Evolutionary conservation across 768 basidiomycete species (phyloP).

Genomic region (Lactifluus echinatus): DNA sequence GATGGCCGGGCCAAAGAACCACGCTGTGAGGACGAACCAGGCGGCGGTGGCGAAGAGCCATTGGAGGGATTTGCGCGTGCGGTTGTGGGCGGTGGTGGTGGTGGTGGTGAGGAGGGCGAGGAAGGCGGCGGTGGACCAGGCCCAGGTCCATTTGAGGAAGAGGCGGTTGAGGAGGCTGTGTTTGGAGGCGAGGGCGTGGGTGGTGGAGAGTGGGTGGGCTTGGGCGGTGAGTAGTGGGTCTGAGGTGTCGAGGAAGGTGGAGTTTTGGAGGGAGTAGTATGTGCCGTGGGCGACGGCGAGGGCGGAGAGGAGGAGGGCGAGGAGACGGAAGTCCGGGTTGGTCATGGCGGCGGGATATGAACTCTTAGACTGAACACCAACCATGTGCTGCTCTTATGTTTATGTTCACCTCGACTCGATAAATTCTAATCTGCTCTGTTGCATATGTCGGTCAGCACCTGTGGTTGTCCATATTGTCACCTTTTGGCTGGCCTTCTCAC

Average conservation of each 20-base stretch:
- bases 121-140: conserved; percentile 73
- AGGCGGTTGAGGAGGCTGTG: conserved; percentile 70
- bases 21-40: conserved; percentile 71
- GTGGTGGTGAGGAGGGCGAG: conserved; percentile 47
- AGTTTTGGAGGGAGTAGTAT: conserved; percentile 49
- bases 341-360: too few species aligned
- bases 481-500: background rate
- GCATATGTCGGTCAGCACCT: conserved; percentile 21
- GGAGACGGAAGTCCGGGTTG: conserved; percentile 2
- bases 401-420: conserved; percentile 13
- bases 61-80: conserved; percentile 24
- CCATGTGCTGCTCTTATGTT: background rate
- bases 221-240: conserved; percentile 60
- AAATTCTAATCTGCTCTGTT: conserved; percentile 19
- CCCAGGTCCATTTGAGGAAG: conserved; percentile 91
- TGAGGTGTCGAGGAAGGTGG: conserved; percentile 81
- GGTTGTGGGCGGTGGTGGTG: conserved; percentile 31
- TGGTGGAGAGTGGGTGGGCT: conserved; percentile 53
- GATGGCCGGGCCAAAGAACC: conserved; percentile 85
- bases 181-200: conserved; percentile 75
- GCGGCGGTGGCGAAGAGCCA: conserved; percentile 51
- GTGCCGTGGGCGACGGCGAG: conserved; percentile 52
- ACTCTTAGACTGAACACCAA: too few species aligned
- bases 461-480: accelerated
- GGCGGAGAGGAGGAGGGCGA: conserved; percentile 35